Percentiles rank a stretch among this genome's conserved stretches.
Conservation (phyloP, 139 green algal species). For the Spirogloea muscicola region DNA sequence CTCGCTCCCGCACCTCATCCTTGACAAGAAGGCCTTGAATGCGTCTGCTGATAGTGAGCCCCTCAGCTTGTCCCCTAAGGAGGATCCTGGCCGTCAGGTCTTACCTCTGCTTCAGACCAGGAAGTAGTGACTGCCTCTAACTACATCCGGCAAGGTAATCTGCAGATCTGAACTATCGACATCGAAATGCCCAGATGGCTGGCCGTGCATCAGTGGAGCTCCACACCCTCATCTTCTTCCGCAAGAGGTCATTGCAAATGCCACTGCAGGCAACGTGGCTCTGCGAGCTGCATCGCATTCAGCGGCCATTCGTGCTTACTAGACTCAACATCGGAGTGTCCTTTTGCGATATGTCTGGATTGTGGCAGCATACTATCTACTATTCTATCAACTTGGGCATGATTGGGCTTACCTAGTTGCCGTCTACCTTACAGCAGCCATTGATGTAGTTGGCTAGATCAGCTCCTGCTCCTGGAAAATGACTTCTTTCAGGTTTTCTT, state of each 20-base stretch:
- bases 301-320: background rate
- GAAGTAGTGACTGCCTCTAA: background rate
- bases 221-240: constrained; percentile 97
- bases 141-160: background rate
- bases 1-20: constrained; percentile 63
- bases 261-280: too few relatives aligned
- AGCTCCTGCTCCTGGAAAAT: background rate
- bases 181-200: constrained; percentile 86
- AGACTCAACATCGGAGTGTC: background rate
- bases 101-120: background rate
- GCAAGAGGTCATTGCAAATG: constrained; percentile 27
- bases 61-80: constrained; percentile 36
- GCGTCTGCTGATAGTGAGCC: constrained; percentile 29
- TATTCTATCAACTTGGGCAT: too few relatives aligned
- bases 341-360: too few relatives aligned
- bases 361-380: too few relatives aligned
- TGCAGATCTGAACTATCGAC: constrained; percentile 71
- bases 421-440: too few relatives aligned
- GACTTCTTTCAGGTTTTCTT: background rate
- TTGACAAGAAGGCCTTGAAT: constrained; percentile 48
- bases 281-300: background rate
- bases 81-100: background rate
- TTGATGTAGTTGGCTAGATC: background rate
- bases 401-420: too few relatives aligned
- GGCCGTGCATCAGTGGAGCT: constrained; percentile 86